These are phyloP conservation scores for Cyberlindnera galapagoensis DNA, from an alignment of 805 yeast genomes.

Conservation along the genomic window DNA sequence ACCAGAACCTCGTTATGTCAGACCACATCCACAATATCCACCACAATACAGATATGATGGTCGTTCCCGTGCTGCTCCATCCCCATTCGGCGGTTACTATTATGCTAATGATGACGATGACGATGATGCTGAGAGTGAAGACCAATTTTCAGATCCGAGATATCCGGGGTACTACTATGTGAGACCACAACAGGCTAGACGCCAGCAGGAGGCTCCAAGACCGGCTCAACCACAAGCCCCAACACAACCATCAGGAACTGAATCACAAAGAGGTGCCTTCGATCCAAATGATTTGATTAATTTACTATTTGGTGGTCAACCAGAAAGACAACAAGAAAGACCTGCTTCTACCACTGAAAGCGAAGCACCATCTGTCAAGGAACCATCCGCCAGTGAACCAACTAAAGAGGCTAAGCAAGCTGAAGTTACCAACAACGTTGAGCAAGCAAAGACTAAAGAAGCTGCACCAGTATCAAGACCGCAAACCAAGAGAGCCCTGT, in stretches of 20 bases:
- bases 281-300: too few relatives aligned
- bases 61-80: too few relatives aligned
- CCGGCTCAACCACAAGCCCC: background rate
- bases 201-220: background rate
- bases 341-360: background rate
- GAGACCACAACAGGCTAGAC: background rate
- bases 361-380: too few relatives aligned
- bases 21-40: conserved; percentile 10
- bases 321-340: too few relatives aligned
- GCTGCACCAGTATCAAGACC: conserved; percentile 1
- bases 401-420: background rate
- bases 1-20: conserved; percentile 1
- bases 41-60: conserved; percentile 3
- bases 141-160: conserved; percentile 11
- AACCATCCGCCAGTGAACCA: too few relatives aligned
- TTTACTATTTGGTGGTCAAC: too few relatives aligned
- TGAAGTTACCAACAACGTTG: too few relatives aligned
- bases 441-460: background rate
- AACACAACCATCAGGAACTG: too few relatives aligned
- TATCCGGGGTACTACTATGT: conserved; percentile 14
- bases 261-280: too few relatives aligned
- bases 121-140: conserved; percentile 16
- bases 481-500: too few relatives aligned
- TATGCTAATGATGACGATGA: conserved; percentile 13
- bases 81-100: conserved; percentile 2